These are phyloP conservation scores for Ophiostoma sp. DNA, from an alignment of 2,329 filamentous ascomycete species.

Conservation along the genomic window DNA sequence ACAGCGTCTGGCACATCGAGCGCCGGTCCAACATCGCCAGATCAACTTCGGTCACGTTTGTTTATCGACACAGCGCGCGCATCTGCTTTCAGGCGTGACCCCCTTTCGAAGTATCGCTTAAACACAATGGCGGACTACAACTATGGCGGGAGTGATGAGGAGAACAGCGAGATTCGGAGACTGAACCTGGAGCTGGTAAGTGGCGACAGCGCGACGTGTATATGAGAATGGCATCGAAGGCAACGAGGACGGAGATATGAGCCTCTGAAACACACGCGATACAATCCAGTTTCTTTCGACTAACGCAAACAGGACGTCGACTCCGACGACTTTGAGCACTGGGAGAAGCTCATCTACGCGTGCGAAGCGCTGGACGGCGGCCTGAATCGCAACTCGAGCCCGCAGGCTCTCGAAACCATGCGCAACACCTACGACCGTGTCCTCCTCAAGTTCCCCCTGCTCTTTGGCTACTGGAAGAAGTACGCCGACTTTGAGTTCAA, in stretches of 20 bases:
- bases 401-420: constrained; percentile 80
- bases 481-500: constrained; percentile 97
- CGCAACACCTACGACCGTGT: constrained; percentile 88
- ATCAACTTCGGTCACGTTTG: background rate
- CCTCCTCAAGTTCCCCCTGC: constrained; percentile 85
- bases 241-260: background rate
- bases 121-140: constrained; percentile 61
- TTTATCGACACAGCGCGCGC: background rate
- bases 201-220: constrained; percentile 25
- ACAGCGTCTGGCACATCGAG: background rate
- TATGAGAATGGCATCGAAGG: background rate
- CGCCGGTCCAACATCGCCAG: background rate
- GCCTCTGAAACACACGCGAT: background rate
- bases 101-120: background rate
- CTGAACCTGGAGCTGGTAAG: constrained; percentile 72
- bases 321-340: constrained; percentile 85
- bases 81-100: background rate
- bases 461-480: constrained; percentile 99
- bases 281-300: no score
- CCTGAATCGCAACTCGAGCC: constrained; percentile 92
- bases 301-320: constrained; percentile 52
- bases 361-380: constrained; percentile 85
- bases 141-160: constrained; percentile 70
- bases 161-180: constrained; percentile 75
- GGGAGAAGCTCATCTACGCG: constrained; percentile 84